Base-by-base conservation (phyloP, 208 protist genomes). In the Crithidia sp. region DNA sequence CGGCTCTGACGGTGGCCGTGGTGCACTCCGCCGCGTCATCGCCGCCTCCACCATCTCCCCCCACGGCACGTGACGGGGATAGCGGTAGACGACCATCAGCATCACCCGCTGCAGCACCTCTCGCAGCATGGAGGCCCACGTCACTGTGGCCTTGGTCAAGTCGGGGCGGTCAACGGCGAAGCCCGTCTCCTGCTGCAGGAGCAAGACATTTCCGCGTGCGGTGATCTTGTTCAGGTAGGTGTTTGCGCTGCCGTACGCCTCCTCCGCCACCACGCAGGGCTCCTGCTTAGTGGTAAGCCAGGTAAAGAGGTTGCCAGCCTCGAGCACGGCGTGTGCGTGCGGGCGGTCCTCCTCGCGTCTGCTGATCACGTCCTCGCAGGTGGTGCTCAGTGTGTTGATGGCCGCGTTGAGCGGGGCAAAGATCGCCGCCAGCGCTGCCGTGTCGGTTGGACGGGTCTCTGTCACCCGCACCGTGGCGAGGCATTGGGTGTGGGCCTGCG, bases 241-340 rank as follows among this genome's bases (percentile, higher is more conserved):
- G 47, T 81, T 76, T 19, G 58, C 78, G 62, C 55, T 78, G 37
- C 61, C 58, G 19, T 81, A 79, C 14, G 74, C 74, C 17, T 79
- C 74, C 52, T 79, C 67, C 28, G 64, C 63, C 12, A 69, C 67
- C n/a, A 69, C 65, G 19, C 73, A 73, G 12, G 74, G 74, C 47
- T 66, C 67, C 28, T 56, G 54, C 50, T 45, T 61, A 0, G 60
- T 58, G 5, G 67, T 68, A 19, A 79, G 64, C 82, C 77, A 86
- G 39, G 78, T 83, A 62, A 83, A 86, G 53, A 86, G 7, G 61
- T 83, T 72, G 41, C 77, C 70, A 8, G 78, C 82, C 45, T 81
- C 70, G 12, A 73, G 58, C 14, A 83, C 54, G 19, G 77, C 79
- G 44, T 83, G 73, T 2, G 71, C 73, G 54, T 78, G 60, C 7